phyloP scores from a whole-genome alignment of 2,329 filamentous ascomycete genomes.

The Neofusicoccum sp. region DNA sequence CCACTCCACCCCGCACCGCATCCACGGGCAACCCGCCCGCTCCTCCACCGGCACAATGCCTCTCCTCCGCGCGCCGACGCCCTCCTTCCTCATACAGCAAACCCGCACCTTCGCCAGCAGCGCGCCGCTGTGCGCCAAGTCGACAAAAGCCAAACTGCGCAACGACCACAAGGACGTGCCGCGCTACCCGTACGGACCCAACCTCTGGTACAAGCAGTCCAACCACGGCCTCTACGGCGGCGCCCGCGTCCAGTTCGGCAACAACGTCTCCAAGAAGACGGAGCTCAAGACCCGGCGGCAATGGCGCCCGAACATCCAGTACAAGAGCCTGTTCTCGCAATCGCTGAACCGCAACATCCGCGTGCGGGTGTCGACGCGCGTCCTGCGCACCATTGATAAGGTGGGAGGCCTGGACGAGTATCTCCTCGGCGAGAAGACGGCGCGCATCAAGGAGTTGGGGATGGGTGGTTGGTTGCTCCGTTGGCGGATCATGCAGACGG shows the following conservation, averaged over 20 bases:
- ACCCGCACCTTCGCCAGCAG: constrained; percentile 31
- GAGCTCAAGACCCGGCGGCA: constrained; percentile 68
- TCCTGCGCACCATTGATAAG: constrained; percentile 68
- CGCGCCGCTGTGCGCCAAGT: constrained; percentile 24
- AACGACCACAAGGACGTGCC: constrained; percentile 30
- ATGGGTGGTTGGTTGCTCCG: constrained; percentile 86
- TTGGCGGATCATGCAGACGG: constrained; percentile 84
- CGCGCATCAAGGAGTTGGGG: constrained; percentile 81
- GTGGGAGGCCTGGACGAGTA: constrained; percentile 90
- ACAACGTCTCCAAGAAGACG: constrained; percentile 68
- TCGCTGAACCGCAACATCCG: constrained; percentile 63
- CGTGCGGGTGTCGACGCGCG: constrained; percentile 66
- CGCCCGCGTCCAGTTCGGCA: constrained; percentile 72
- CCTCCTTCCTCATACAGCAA: constrained; percentile 11
- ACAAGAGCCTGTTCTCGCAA: constrained; percentile 65
- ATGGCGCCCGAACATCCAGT: constrained; percentile 72
- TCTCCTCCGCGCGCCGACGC: neutral
- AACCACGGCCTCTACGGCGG: constrained; percentile 72
- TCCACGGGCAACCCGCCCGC: neutral
- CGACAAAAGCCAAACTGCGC: constrained; percentile 21
- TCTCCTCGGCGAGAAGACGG: constrained; percentile 71
- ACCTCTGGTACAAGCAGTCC: constrained; percentile 73
- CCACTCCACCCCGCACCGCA: neutral
- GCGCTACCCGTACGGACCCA: constrained; percentile 69
- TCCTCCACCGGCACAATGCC: constrained; percentile 1